These are phyloP conservation scores for Penicillium samsonianum DNA, from an alignment of 495 filamentous ascomycete genomes.

Conservation along the genomic window DNA sequence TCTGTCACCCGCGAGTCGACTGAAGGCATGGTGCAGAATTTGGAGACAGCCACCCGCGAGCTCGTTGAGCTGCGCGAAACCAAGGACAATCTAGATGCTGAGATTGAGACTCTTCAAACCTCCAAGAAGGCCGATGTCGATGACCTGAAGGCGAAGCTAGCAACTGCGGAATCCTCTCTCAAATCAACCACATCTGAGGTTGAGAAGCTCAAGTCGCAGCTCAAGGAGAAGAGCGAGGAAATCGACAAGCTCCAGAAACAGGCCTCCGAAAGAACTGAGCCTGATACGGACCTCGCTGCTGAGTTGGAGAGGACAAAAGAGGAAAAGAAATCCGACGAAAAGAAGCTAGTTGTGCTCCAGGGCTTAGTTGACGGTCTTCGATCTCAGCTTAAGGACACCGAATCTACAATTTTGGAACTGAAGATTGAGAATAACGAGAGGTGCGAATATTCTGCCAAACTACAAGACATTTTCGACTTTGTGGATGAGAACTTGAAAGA, in stretches of 20 bases:
- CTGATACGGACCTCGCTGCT: conserved; percentile 31
- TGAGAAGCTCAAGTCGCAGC: conserved; percentile 53
- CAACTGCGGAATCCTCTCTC: conserved; percentile 45
- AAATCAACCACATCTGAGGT: conserved; percentile 49
- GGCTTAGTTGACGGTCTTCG: conserved; percentile 54
- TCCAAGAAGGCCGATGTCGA: conserved; percentile 41
- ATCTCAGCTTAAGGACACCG: conserved; percentile 50
- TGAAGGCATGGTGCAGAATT: conserved; percentile 60
- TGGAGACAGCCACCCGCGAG: conserved; percentile 62
- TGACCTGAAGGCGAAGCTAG: conserved; percentile 43
- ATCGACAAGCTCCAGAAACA: conserved; percentile 50
- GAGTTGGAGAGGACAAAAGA: conserved; percentile 40
- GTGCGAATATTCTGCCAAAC: conserved; percentile 24
- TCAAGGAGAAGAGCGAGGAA: conserved; percentile 57
- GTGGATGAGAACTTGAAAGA: conserved; percentile 39
- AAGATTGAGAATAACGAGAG: conserved; percentile 45
- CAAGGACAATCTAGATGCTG: conserved; percentile 54
- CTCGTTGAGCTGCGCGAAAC: conserved; percentile 58
- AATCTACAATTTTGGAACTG: conserved; percentile 47
- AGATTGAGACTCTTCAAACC: conserved; percentile 41
- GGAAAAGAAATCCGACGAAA: conserved; percentile 50
- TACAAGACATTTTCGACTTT: conserved; percentile 41
- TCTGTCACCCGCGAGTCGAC: conserved; percentile 64
- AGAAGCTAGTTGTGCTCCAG: conserved; percentile 53
- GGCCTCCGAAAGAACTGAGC: conserved; percentile 44